A percentile compares a stretch with the other conserved stretches of the same genome.
These are phyloP conservation scores for Cairneyella variabilis DNA, from an alignment of 495 filamentous ascomycete species.

Conservation along the genomic window DNA sequence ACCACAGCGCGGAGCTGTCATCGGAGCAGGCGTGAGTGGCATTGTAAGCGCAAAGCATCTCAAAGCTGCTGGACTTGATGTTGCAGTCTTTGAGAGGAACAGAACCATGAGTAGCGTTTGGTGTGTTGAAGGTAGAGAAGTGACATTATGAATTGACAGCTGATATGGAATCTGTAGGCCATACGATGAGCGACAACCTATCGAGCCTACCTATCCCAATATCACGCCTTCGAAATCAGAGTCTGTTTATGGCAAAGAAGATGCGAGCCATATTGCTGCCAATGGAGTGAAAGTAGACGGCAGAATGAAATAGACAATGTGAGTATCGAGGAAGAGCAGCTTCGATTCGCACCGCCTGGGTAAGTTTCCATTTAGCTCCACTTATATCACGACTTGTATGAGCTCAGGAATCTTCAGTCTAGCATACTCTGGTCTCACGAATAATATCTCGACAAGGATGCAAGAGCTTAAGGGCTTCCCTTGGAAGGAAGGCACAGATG, in stretches of 20 bases:
- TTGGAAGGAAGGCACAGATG: slow-evolving; percentile 56
- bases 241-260: slow-evolving; percentile 11
- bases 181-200: slow-evolving; percentile 54
- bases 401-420: slow-evolving; percentile 29
- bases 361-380: not conserved
- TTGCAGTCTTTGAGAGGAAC: slow-evolving; percentile 62
- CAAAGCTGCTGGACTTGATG: slow-evolving; percentile 51
- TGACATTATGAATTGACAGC: too few species aligned
- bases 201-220: slow-evolving; percentile 55
- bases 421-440: slow-evolving; percentile 58
- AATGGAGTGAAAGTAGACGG: not conserved
- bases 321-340: slow-evolving; percentile 19
- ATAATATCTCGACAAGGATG: slow-evolving; percentile 61
- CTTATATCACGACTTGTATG: not conserved
- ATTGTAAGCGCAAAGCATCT: slow-evolving; percentile 61
- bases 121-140: slow-evolving; percentile 33
- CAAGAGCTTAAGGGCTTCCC: slow-evolving; percentile 54
- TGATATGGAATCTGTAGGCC: slow-evolving; percentile 20
- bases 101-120: slow-evolving; percentile 57
- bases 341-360: slow-evolving; percentile 50
- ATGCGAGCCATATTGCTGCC: not conserved
- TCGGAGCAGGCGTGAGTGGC: slow-evolving; percentile 69
- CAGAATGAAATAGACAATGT: not conserved
- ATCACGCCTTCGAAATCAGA: slow-evolving; percentile 18
- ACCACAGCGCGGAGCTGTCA: slow-evolving; percentile 58